phyloP scores from a whole-genome alignment of 805 yeast species.

The Candida sithepensis region DNA sequence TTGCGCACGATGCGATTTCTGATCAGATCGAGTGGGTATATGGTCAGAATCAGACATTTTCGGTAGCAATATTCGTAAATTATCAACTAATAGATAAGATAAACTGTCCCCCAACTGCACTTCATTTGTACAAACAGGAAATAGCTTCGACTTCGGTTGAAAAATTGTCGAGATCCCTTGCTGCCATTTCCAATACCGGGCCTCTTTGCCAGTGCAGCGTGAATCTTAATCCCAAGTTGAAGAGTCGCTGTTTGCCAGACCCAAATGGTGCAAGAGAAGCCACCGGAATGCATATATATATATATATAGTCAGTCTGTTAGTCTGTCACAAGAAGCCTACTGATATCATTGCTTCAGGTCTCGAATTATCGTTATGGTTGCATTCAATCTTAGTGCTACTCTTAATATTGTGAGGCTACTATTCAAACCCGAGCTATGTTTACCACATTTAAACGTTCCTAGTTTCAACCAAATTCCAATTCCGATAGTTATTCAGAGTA shows the following conservation, averaged over 20 bases:
- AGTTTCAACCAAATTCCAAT: conserved; percentile 29
- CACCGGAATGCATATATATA: too few relatives aligned
- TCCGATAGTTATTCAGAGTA: conserved; percentile 21
- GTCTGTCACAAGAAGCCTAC: too few relatives aligned
- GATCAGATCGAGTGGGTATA: neutral
- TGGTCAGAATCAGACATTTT: neutral
- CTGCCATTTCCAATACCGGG: neutral
- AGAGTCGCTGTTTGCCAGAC: neutral
- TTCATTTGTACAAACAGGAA: neutral
- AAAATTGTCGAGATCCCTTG: neutral
- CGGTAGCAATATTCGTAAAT: too few relatives aligned
- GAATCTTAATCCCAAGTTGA: neutral
- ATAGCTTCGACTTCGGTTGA: neutral
- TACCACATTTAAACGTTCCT: conserved; percentile 69
- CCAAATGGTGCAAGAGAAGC: too few relatives aligned
- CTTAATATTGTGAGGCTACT: conserved; percentile 59
- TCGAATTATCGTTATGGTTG: neutral
- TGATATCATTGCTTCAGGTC: neutral
- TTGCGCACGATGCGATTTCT: neutral
- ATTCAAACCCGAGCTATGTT: conserved; percentile 60
- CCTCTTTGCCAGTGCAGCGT: too few relatives aligned
- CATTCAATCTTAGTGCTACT: conserved; percentile 68
- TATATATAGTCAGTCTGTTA: too few relatives aligned
- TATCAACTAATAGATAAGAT: too few relatives aligned
- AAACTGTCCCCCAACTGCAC: too few relatives aligned